phyloP scores from a whole-genome alignment of 495 filamentous ascomycete genomes.

The Lentithecium fluviatile region DNA sequence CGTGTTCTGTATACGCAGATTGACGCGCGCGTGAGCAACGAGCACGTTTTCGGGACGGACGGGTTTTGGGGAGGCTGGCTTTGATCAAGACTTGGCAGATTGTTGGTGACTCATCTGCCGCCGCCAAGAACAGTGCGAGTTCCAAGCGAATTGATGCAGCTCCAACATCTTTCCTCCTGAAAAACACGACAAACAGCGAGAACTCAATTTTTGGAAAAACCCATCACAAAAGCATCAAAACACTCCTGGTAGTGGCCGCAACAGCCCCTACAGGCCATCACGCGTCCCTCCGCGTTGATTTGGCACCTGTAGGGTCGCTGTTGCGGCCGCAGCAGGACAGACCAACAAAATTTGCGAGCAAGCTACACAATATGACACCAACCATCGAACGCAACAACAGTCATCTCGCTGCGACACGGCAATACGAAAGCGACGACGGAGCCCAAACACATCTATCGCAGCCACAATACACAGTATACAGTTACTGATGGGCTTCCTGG shows the following conservation, averaged over 20 bases:
- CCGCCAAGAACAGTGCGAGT: too few species aligned
- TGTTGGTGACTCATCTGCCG: too few species aligned
- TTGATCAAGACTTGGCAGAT: too few species aligned
- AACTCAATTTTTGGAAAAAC: slow-evolving; percentile 6
- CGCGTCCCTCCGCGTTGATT: slow-evolving; percentile 10
- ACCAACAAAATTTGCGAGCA: slow-evolving; percentile 4
- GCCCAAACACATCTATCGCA: not conserved
- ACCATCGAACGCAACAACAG: slow-evolving; percentile 1
- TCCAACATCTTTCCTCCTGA: too few species aligned
- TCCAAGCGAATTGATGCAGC: too few species aligned
- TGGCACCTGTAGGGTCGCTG: slow-evolving; percentile 3
- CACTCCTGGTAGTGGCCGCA: slow-evolving; percentile 5
- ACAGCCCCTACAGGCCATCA: slow-evolving; percentile 7
- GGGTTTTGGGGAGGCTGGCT: too few species aligned
- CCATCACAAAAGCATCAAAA: slow-evolving; percentile 10
- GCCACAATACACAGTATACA: slow-evolving; percentile 1
- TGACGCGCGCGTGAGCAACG: too few species aligned
- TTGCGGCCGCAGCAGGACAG: slow-evolving; percentile 3
- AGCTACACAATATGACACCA: slow-evolving; percentile 3
- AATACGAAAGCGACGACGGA: too few species aligned
- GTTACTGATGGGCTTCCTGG: slow-evolving; percentile 5
- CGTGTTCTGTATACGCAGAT: too few species aligned
- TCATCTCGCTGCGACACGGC: not conserved
- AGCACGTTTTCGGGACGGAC: too few species aligned
- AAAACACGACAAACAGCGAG: slow-evolving; percentile 3